These are phyloP conservation scores for Laetiporus sulphureus DNA, from an alignment of 1,284 basidiomycete genomes.

Conservation along the genomic window DNA sequence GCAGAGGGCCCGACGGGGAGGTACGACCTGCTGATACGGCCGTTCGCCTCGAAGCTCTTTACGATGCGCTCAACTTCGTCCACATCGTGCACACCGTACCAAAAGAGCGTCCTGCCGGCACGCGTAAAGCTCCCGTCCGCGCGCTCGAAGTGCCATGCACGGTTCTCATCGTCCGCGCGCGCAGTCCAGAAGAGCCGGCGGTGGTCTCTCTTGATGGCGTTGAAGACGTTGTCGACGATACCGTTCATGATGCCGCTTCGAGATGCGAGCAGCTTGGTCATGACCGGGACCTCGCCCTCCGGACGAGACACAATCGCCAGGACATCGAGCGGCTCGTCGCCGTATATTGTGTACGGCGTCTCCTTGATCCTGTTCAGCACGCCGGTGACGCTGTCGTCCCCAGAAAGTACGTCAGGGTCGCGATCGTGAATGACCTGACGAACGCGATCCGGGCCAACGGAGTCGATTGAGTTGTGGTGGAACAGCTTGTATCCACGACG, in stretches of 20 bases:
- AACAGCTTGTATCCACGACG: constrained; percentile 97
- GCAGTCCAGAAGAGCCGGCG: constrained; percentile 95
- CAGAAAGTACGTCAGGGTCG: constrained; percentile 86
- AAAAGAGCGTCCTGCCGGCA: constrained; percentile 90
- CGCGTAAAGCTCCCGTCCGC: constrained; percentile 97
- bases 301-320: constrained; percentile 94
- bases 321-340: constrained; percentile 95
- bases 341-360: constrained; percentile 91
- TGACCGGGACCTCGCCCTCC: constrained; percentile 82
- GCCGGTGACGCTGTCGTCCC: constrained; percentile 84
- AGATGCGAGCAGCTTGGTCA: constrained; percentile 89
- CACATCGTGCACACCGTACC: constrained; percentile 94
- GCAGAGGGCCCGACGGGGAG: constrained; percentile 86
- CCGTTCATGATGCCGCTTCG: constrained; percentile 89
- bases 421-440: constrained; percentile 91
- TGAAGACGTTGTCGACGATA: constrained; percentile 97
- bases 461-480: constrained; percentile 79
- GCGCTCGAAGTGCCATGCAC: constrained; percentile 98
- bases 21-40: constrained; percentile 59
- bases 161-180: constrained; percentile 91
- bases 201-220: constrained; percentile 92
- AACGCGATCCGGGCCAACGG: constrained; percentile 88
- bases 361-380: constrained; percentile 80
- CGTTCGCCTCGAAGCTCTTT: constrained; percentile 78
- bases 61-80: constrained; percentile 88